Percentiles rank a stretch among this genome's conserved stretches.
Evolutionary conservation across 441 rosid genomes (phyloP).

Genomic region (Gossypium davidsonii): DNA sequence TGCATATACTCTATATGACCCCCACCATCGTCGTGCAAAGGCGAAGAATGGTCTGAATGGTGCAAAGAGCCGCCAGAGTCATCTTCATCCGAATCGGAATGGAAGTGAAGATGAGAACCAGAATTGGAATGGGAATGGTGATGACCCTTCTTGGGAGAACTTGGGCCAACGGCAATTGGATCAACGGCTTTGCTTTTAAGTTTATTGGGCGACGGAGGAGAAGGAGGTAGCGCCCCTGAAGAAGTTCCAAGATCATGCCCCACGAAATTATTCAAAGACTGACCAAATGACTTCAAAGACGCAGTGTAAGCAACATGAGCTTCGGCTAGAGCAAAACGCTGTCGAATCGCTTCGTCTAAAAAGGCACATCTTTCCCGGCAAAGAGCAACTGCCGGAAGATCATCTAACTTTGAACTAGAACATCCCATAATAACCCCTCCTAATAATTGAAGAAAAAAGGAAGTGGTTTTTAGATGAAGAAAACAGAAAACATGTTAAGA

Average conservation of each 20-base stretch:
- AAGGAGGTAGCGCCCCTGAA: constrained; percentile 19
- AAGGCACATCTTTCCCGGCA: constrained; percentile 70
- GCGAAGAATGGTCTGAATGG: constrained; percentile 49
- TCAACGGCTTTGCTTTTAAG: constrained; percentile 20
- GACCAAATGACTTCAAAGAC: constrained; percentile 48
- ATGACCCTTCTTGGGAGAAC: constrained; percentile 28
- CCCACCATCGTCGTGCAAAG: constrained; percentile 29
- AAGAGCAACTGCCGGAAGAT: constrained; percentile 85
- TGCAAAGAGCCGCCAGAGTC: constrained; percentile 35
- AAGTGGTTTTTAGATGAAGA: constrained; percentile 2
- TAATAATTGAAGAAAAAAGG: background rate
- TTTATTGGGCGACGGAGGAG: constrained; percentile 51
- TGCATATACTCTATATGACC: constrained; percentile 29
- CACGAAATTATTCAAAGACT: constrained; percentile 48
- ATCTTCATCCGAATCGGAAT: constrained; percentile 44
- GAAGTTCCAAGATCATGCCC: constrained; percentile 19
- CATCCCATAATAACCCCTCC: constrained; percentile 54
- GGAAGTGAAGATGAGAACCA: constrained; percentile 57
- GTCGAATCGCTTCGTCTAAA: constrained; percentile 65
- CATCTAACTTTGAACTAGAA: constrained; percentile 73
- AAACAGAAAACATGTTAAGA: constrained; percentile 3
- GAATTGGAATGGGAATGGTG: constrained; percentile 44
- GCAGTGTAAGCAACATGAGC: constrained; percentile 55
- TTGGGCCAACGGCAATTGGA: constrained; percentile 12
- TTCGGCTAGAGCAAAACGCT: constrained; percentile 61